phyloP scores from a whole-genome alignment of 345 rosid genomes.

The Eucalyptus fibrosa region DNA sequence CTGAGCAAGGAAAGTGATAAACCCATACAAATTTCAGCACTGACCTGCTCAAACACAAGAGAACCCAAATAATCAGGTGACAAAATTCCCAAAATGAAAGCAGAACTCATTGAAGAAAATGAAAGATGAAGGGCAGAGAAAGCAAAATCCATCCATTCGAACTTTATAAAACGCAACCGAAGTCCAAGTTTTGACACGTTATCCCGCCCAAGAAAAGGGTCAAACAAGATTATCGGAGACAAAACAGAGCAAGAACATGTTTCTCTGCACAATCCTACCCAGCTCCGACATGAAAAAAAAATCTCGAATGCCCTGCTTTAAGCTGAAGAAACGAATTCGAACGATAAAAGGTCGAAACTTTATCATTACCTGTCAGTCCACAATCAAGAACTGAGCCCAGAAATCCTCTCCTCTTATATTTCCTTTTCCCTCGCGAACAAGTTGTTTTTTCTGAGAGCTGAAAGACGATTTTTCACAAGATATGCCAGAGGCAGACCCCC shows the following conservation, averaged over 20 bases:
- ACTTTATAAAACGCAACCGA: neutral
- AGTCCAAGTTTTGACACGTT: neutral
- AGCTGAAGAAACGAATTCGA: neutral
- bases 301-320: neutral
- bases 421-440: neutral
- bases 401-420: neutral
- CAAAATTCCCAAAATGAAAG: neutral
- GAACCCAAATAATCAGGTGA: neutral
- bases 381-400: neutral
- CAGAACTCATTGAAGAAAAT: neutral
- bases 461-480: neutral
- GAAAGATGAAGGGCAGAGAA: neutral
- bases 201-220: neutral
- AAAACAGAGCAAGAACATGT: neutral
- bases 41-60: neutral
- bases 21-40: slow-evolving; percentile 9
- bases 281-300: neutral
- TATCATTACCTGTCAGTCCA: neutral
- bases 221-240: neutral
- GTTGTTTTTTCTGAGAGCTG: neutral
- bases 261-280: neutral
- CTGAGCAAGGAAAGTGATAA: slow-evolving; percentile 17
- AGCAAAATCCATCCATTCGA: neutral
- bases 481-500: neutral
- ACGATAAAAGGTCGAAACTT: neutral